Conservation (phyloP, 306 rosid species). For the Astragalus membranaceus region DNA sequence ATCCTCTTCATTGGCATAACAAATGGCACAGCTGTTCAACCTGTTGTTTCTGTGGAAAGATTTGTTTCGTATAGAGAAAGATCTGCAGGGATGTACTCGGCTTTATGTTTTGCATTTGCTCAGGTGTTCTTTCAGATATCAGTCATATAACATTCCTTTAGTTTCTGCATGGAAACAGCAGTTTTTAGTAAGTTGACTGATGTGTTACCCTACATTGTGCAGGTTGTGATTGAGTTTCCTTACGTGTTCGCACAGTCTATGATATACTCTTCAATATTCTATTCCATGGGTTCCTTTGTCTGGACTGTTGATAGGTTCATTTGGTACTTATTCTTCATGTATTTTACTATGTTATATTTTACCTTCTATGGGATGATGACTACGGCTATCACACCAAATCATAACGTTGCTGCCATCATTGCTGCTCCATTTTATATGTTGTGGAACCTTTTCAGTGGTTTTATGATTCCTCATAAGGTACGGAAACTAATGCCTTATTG, state of each 20-base stretch:
- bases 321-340: constrained; percentile 95
- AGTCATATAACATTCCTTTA: background rate
- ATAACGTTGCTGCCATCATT: constrained; percentile 82
- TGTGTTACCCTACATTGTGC: constrained; percentile 19
- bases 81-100: constrained; percentile 95
- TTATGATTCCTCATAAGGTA: constrained; percentile 99
- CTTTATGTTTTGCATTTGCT: constrained; percentile 91
- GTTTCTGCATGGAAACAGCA: background rate
- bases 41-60: constrained; percentile 91
- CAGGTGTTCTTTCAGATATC: constrained; percentile 50
- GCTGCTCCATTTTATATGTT: constrained; percentile 98
- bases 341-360: constrained; percentile 90
- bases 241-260: constrained; percentile 83
- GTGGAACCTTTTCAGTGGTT: constrained; percentile 99
- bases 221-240: constrained; percentile 91
- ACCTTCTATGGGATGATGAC: constrained; percentile 99
- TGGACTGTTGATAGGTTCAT: constrained; percentile 71
- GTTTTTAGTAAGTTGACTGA: constrained; percentile 21
- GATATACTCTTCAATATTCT: constrained; percentile 75
- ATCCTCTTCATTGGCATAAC: constrained; percentile 84
- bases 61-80: constrained; percentile 94
- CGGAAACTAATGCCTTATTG: constrained; percentile 14
- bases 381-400: constrained; percentile 96
- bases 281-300: constrained; percentile 79
- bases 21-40: constrained; percentile 90